A percentile compares a stretch with the other conserved stretches of the same genome.
phyloP scores from a whole-genome alignment of 495 filamentous ascomycete species.

The Bacidia gigantensis region DNA sequence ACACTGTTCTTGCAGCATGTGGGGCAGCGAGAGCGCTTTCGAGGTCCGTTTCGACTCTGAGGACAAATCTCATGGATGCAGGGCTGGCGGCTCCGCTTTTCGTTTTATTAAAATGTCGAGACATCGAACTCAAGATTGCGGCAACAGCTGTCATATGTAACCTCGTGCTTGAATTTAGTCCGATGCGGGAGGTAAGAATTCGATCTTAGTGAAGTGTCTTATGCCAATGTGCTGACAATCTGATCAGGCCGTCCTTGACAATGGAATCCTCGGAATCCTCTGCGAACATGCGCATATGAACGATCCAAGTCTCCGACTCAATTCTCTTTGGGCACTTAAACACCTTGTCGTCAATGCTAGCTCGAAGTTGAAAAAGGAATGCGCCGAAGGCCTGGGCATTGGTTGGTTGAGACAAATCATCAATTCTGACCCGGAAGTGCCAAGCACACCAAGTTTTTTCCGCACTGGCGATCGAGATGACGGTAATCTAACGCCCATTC shows the following conservation, averaged over 20 bases:
- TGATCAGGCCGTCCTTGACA: conserved; percentile 52
- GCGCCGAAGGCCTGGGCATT: conserved; percentile 57
- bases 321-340: conserved; percentile 86
- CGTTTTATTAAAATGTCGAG: conserved; percentile 55
- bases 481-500: conserved; percentile 23
- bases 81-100: conserved; percentile 71
- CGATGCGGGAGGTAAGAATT: conserved; percentile 65
- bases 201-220: not conserved
- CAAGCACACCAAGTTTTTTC: conserved; percentile 23
- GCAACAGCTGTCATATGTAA: conserved; percentile 75
- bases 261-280: conserved; percentile 61
- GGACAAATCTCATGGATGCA: conserved; percentile 78
- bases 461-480: conserved; percentile 25
- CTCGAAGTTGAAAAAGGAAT: conserved; percentile 56
- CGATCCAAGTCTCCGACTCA: conserved; percentile 56
- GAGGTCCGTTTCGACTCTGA: conserved; percentile 65
- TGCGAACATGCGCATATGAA: conserved; percentile 73
- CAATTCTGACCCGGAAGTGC: conserved; percentile 32
- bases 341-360: conserved; percentile 59
- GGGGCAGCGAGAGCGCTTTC: conserved; percentile 62
- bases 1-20: conserved; percentile 77
- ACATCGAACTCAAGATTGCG: conserved; percentile 71
- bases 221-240: conserved; percentile 19
- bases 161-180: conserved; percentile 70
- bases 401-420: conserved; percentile 72